Evolutionary conservation across 1,284 basidiomycete genomes (phyloP), one percentile per base, ranked within the genome.

Genomic region (Microbotryum saponariae): DNA sequence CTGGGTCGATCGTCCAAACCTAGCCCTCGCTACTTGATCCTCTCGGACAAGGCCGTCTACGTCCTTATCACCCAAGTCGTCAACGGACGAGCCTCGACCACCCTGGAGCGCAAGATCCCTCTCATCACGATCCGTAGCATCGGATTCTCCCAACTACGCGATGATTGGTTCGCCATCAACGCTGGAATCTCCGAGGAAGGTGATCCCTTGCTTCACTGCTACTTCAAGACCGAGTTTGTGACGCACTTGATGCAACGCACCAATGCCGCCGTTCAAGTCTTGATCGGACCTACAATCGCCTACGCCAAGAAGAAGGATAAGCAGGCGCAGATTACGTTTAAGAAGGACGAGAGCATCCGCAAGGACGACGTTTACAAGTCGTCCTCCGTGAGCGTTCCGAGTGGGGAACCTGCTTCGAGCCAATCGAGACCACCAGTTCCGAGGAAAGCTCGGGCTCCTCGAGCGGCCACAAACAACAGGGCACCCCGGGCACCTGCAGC

Each of bases 241-340:
- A 83, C 90, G 14, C 86, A 88, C 70, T 81, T 99, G 50, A 78
- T 93, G 62, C 87, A 87, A 67, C 77, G 89, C 62, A 91, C 90
- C 1, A 85, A 86, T 71, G 89, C 85, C 2, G 85, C 83, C 62
- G 82, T 92, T 63, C 85, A 79, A 62, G 79, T 98, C 44, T 76
- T 83, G 51, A 84, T 94, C 68, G 83, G 82, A 0, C 86, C 90
- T 25, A 82, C 80, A 89, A 78, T 96, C 64, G 83, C 88, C 54
- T 98, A 96, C 74, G 81, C 82, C 48, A 98, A 98, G 82, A 98
- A 97, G 82, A 97, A 92, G 77, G 93, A 94, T 71, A 99, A 98
- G 80, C 86, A 86, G 74, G 85, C 88, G 3, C 80, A 83, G 60
- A 91, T 99, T 77, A 88, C 88, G 73, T 87, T 91, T 68, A 77